A percentile compares a stretch with the other conserved stretches of the same genome.
Conservation (phyloP, 768 basidiomycete genomes). For the Strobilomyces confusus region DNA sequence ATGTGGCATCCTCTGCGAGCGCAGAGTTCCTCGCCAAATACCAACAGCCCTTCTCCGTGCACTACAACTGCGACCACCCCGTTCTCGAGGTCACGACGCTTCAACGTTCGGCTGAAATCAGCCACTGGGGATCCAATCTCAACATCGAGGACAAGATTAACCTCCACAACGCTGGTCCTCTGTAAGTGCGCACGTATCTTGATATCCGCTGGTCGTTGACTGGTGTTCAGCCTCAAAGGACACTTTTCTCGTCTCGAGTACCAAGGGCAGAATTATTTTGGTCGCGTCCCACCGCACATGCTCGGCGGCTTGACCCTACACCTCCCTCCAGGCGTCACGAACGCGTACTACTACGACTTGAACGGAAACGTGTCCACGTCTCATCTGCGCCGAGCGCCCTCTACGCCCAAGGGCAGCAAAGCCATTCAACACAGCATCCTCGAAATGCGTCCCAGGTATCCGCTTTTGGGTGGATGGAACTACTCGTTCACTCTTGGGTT, state of each 20-base stretch:
- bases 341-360: slow-evolving; percentile 85
- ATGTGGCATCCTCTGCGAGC: slow-evolving; percentile 61
- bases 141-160: slow-evolving; percentile 88
- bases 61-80: slow-evolving; percentile 81
- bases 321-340: slow-evolving; percentile 78
- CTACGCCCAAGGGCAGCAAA: slow-evolving; percentile 53
- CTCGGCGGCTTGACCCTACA: slow-evolving; percentile 71
- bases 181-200: slow-evolving; percentile 47
- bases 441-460: slow-evolving; percentile 87
- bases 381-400: slow-evolving; percentile 65
- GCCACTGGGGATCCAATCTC: slow-evolving; percentile 95
- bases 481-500: slow-evolving; percentile 93
- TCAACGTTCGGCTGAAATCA: slow-evolving; percentile 80
- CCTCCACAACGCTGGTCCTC: slow-evolving; percentile 86
- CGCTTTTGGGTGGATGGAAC: slow-evolving; percentile 95
- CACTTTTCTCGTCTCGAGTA: slow-evolving; percentile 92
- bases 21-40: slow-evolving; percentile 50
- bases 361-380: slow-evolving; percentile 98
- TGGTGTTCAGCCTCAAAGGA: slow-evolving; percentile 71
- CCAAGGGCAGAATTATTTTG: slow-evolving; percentile 71
- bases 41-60: slow-evolving; percentile 67
- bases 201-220: background rate
- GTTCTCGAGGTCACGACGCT: slow-evolving; percentile 73
- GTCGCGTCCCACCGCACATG: slow-evolving; percentile 62
- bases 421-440: slow-evolving; percentile 60